A percentile compares a stretch with the other conserved stretches of the same genome.
phyloP scores from a whole-genome alignment of 257 asterid species.

The Primulina huaijiensis region DNA sequence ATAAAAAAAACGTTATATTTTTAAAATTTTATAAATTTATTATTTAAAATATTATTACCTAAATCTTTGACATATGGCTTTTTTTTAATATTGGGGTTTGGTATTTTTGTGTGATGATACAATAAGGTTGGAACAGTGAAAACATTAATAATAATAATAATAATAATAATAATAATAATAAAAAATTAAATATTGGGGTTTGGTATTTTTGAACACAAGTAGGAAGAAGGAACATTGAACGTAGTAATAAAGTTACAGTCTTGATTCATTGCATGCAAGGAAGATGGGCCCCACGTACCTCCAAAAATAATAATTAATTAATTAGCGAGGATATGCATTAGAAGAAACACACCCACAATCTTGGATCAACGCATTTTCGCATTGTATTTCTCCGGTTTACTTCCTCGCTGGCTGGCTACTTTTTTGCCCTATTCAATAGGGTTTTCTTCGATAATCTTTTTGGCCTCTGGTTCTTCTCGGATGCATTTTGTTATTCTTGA shows the following conservation, averaged over 20 bases:
- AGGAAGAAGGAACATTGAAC: neutral
- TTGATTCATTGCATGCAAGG: neutral
- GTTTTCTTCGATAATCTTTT: conserved; percentile 36
- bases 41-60: no score
- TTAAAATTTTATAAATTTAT: no score
- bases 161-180: no score
- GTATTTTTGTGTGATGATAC: no score
- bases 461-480: conserved; percentile 34
- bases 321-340: conserved; percentile 36
- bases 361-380: neutral
- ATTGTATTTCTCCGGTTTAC: conserved; percentile 12
- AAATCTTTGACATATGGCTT: no score
- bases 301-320: conserved; percentile 25
- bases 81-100: no score
- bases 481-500: conserved; percentile 50
- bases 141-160: no score
- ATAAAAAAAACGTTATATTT: no score
- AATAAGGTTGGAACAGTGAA: no score
- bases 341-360: conserved; percentile 29
- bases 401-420: neutral
- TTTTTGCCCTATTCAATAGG: conserved; percentile 88
- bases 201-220: neutral
- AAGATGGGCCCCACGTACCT: conserved; percentile 30
- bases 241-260: neutral
- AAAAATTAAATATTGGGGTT: neutral